Evolutionary conservation across 441 rosid genomes (phyloP).

Genomic region (Croton laevigatus): DNA sequence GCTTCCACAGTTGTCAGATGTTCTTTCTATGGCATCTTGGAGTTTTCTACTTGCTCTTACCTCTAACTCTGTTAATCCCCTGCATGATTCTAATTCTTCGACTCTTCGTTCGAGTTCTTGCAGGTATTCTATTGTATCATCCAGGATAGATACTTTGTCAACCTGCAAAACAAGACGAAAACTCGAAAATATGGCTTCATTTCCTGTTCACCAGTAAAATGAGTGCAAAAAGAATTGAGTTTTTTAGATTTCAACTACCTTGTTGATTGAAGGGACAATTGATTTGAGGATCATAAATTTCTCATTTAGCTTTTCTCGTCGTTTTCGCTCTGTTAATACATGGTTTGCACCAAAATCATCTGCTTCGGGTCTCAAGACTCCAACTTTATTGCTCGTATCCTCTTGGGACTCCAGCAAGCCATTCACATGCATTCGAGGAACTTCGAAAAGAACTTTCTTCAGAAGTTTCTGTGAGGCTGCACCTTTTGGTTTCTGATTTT

Average conservation of each 20-base stretch:
- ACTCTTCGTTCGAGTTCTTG: constrained; percentile 64
- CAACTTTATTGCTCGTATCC: constrained; percentile 31
- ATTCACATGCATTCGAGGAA: constrained; percentile 57
- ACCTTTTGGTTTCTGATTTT: constrained; percentile 23
- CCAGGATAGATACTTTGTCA: constrained; percentile 75
- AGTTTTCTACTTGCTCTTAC: constrained; percentile 42
- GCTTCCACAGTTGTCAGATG: constrained; percentile 54
- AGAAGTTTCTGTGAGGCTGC: constrained; percentile 45
- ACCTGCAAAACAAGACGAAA: constrained; percentile 44
- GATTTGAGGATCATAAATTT: constrained; percentile 58
- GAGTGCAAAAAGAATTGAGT: neutral
- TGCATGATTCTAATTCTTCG: constrained; percentile 54
- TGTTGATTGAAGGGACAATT: constrained; percentile 60
- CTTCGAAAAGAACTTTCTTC: constrained; percentile 70
- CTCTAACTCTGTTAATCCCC: constrained; percentile 37
- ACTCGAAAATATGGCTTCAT: neutral
- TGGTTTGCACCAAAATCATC: constrained; percentile 49
- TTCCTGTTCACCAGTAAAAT: neutral
- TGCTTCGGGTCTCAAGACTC: constrained; percentile 44
- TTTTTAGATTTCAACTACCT: constrained; percentile 41
- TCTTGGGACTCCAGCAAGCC: constrained; percentile 36
- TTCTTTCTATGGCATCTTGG: constrained; percentile 52
- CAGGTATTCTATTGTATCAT: constrained; percentile 68
- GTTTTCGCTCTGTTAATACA: constrained; percentile 44
- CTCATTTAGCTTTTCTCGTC: constrained; percentile 54